Evolutionary conservation across 768 basidiomycete genomes (phyloP), one percentile per base, ranked within the genome.

Genomic region (Xanthoconium stramineum): DNA sequence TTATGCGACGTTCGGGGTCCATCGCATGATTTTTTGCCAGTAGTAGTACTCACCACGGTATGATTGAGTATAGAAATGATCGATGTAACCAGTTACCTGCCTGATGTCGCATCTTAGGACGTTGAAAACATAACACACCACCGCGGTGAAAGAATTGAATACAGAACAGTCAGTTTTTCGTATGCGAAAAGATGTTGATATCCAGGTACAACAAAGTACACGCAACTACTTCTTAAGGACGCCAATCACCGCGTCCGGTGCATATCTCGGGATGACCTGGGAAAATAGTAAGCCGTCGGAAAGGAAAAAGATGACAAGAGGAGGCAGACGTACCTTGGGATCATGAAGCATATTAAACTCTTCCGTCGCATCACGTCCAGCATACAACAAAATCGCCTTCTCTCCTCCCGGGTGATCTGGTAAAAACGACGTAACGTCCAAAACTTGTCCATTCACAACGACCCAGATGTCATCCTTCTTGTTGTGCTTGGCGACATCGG

Each of bases 391-490:
- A 65, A 95, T 91, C 11, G 90, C 91, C 72, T 91, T 91, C 75
- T 93, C 92, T 56, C 94, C 93, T 76, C 92, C 93, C 15, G 94
- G 94, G 72, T 91, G 88, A 70, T 95, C 93, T 24, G 89, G 83
- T 47, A 94, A 74, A 84, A 96, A 97, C 75, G 72, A 80, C 30
- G 93, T 94, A 32, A 92, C 90, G 70, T 94, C 86, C 46, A 94
- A 79, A 35, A 96, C 92, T 67, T 95, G 81, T 12, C 89, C 94
- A 63, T 93, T 83, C 52, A 99, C 84, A 58, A 95, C 83, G 10
- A 98, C 97, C 96, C 95, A 98, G 45, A 89, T 75, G 69, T 98
- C 95, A 44, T 94, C 87, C 78, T 94, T 90, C 76, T 82, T 91
- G 74, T 91, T 94, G 78, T 99, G 94, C 76, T 88, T 86, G 54